These are phyloP conservation scores for Chlamydomonas incerta DNA, from an alignment of 139 green algal genomes.

Conservation along the genomic window DNA sequence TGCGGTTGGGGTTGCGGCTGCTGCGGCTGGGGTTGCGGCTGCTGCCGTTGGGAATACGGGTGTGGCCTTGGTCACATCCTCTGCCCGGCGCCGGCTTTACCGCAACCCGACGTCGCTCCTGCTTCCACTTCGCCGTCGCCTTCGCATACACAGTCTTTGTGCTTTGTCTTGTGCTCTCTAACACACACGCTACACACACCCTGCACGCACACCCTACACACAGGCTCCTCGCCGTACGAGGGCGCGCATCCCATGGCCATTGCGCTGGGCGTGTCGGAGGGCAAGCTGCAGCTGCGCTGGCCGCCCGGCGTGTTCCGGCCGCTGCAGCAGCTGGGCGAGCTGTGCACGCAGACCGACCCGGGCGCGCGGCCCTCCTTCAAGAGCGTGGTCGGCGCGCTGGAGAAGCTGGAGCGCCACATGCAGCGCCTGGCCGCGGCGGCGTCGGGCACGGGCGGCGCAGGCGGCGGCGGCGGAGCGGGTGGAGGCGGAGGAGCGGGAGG, in stretches of 20 bases:
- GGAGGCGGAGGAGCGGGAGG: no score
- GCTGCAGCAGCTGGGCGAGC: conserved; percentile 37
- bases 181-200: no score
- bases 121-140: no score
- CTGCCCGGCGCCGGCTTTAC: no score
- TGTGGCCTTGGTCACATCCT: no score
- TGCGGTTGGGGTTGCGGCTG: no score
- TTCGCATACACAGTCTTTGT: no score
- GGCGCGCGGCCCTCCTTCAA: conserved; percentile 19
- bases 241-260: conserved; percentile 34
- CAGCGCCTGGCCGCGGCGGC: conserved; percentile 11
- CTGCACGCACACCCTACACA: no score
- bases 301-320: conserved; percentile 21
- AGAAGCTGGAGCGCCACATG: conserved; percentile 40
- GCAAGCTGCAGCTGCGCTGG: conserved; percentile 20
- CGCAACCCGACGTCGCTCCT: no score
- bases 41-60: no score
- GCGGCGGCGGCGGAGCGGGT: neutral
- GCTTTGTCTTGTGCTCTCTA: no score
- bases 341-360: conserved; percentile 11
- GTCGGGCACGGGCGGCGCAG: neutral
- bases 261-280: conserved; percentile 25
- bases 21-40: no score
- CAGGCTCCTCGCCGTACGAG: conserved; percentile 15
- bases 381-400: conserved; percentile 14